Conservation (phyloP, 257 asterid genomes). For the Penstemon barbatus region DNA sequence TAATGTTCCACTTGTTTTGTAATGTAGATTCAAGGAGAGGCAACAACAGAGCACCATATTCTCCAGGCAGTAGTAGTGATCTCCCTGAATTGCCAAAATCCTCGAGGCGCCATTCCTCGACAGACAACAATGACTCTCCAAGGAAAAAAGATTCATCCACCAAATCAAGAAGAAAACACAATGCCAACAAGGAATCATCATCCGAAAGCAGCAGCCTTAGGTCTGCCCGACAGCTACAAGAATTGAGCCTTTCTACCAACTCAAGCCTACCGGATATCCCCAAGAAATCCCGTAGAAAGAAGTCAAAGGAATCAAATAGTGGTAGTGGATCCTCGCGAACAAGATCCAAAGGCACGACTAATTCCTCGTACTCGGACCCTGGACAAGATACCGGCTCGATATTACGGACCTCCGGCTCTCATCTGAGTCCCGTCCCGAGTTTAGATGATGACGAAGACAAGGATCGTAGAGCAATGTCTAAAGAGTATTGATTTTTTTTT, state of each 20-base stretch:
- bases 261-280: constrained; percentile 49
- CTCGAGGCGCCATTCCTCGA: constrained; percentile 46
- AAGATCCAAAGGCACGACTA: constrained; percentile 28
- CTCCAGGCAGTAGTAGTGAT: constrained; percentile 32
- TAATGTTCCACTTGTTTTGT: neutral
- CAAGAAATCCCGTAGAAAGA: constrained; percentile 50
- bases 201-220: constrained; percentile 29
- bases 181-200: constrained; percentile 43
- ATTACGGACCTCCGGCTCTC: constrained; percentile 12
- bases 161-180: constrained; percentile 48
- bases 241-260: constrained; percentile 23
- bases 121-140: constrained; percentile 37
- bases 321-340: constrained; percentile 40
- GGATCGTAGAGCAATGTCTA: constrained; percentile 37
- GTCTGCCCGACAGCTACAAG: constrained; percentile 32
- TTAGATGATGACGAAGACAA: constrained; percentile 29
- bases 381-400: constrained; percentile 24
- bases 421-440: constrained; percentile 20
- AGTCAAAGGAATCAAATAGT: constrained; percentile 44
- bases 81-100: constrained; percentile 43
- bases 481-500: constrained; percentile 14
- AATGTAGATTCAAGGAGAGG: constrained; percentile 48
- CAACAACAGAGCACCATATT: constrained; percentile 27
- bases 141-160: constrained; percentile 39
- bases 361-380: constrained; percentile 25